Base-by-base conservation (phyloP, 192 early-diverging fungal genomes). In the Coemansia sp. region DNA sequence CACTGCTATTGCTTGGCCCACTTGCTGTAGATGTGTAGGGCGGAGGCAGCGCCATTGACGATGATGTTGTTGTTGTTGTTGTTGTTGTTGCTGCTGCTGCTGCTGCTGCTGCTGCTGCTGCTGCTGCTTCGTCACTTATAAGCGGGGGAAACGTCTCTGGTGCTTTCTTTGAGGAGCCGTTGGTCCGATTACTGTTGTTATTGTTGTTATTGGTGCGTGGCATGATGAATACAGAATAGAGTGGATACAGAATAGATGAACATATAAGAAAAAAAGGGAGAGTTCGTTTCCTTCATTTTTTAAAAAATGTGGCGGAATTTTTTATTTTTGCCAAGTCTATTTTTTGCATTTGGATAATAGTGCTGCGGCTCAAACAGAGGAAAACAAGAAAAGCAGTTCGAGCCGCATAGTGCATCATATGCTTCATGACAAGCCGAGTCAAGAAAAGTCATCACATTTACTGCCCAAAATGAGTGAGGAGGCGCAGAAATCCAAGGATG, bases 131-230 rank as follows among this genome's bases (percentile, higher is more conserved):
- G 40, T 64, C 69, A 4, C 51, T 43, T 39, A 21, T 64, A 26
- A 79, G 64, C 25, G 63, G 61, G 7, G 76, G 76, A 15, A 79
- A 79, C 64, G 72, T 34, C 55, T 68, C 70, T 0, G 61, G 48
- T 35, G 37, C 39, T 52, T 35, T 23, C 21, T 23, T 13, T 56
- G 26, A 4, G 9, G 16, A 31, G 15, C 51, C 34, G 26, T 39
- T 49, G 45, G 31, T 23, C 15, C 58, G 30, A 33, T 4, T 51
- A 4, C 16, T 40, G 39, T 15, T 21, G 48, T 26, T 51, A 16
- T 18, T 46, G 63, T 43, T 31, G 18, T 30, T n/a, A 7, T 52
- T 58, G 52, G 23, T 53, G 33, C 67, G 49, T 30, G 45, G 12
- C 72, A 57, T 63, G n/a, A 28, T 15, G 4, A 7, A 16, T 12